phyloP scores from a whole-genome alignment of 257 asterid species.

The Cordia subcordata region DNA sequence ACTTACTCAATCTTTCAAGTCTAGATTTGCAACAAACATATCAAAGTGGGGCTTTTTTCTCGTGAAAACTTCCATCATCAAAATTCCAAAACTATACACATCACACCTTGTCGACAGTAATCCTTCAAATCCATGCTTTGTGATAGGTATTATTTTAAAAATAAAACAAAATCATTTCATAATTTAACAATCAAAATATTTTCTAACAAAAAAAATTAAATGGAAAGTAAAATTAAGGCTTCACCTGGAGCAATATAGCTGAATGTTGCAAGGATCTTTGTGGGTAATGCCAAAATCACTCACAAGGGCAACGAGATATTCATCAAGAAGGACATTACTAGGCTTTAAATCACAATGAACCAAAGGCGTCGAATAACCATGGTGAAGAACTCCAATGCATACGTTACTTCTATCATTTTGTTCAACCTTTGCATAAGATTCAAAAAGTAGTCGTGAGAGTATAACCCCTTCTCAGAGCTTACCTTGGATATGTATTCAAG shows the following conservation, averaged over 20 bases:
- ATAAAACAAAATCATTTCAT: too few species aligned
- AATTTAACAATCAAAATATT: too few species aligned
- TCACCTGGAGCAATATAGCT: neutral
- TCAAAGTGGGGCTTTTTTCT: neutral
- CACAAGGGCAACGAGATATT: neutral
- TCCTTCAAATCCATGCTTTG: neutral
- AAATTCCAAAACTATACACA: neutral
- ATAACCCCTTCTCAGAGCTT: too few species aligned
- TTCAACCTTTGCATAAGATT: neutral
- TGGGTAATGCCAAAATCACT: neutral
- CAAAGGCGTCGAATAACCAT: too few species aligned
- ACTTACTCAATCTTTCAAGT: neutral
- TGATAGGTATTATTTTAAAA: neutral
- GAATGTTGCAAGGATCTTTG: neutral
- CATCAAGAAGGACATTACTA: neutral
- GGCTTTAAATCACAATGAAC: too few species aligned
- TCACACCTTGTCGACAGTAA: neutral
- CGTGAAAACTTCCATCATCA: neutral
- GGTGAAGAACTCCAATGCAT: neutral
- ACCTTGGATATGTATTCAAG: too few species aligned
- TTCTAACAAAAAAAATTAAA: too few species aligned
- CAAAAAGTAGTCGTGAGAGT: too few species aligned
- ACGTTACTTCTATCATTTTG: neutral
- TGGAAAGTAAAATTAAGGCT: too few species aligned
- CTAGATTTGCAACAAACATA: neutral